Evolutionary conservation across 1,284 basidiomycete genomes (phyloP).

Genomic region (Phellinidium pouzarii): DNA sequence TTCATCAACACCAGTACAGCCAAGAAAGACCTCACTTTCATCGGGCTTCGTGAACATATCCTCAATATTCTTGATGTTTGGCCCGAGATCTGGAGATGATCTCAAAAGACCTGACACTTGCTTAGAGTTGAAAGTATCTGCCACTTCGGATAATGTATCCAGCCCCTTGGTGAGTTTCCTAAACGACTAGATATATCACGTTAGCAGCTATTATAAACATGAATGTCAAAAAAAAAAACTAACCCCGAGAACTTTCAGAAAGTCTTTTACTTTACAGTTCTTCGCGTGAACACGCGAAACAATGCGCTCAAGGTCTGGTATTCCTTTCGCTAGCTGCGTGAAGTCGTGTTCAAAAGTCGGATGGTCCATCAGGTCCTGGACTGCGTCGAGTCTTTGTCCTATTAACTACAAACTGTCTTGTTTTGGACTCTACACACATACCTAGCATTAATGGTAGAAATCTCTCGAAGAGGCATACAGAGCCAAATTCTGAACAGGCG

Average conservation of each 20-base stretch:
- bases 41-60: conserved; percentile 63
- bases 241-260: conserved; percentile 74
- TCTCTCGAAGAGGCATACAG: conserved; percentile 79
- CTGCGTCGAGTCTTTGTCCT: conserved; percentile 72
- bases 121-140: conserved; percentile 70
- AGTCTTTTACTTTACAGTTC: conserved; percentile 81
- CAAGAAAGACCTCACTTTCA: conserved; percentile 43
- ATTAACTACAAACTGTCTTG: conserved; percentile 14
- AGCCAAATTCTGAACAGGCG: conserved; percentile 92
- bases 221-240: conserved; percentile 23
- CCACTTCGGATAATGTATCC: conserved; percentile 51
- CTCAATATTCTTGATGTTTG: conserved; percentile 65
- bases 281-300: conserved; percentile 92
- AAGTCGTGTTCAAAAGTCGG: conserved; percentile 74
- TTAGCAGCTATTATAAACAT: conserved; percentile 2
- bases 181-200: conserved; percentile 54
- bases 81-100: conserved; percentile 72
- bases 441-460: conserved; percentile 82
- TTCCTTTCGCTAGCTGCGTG: conserved; percentile 63
- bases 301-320: conserved; percentile 91
- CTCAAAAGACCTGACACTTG: conserved; percentile 71
- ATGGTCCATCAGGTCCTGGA: conserved; percentile 80
- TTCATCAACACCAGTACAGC: conserved; percentile 14
- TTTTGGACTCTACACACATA: conserved; percentile 28
- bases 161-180: conserved; percentile 65